Evolutionary conservation across 2,329 filamentous ascomycete species (phyloP), one percentile per base, ranked within the genome.

Genomic region (Monosporascus sp.): DNA sequence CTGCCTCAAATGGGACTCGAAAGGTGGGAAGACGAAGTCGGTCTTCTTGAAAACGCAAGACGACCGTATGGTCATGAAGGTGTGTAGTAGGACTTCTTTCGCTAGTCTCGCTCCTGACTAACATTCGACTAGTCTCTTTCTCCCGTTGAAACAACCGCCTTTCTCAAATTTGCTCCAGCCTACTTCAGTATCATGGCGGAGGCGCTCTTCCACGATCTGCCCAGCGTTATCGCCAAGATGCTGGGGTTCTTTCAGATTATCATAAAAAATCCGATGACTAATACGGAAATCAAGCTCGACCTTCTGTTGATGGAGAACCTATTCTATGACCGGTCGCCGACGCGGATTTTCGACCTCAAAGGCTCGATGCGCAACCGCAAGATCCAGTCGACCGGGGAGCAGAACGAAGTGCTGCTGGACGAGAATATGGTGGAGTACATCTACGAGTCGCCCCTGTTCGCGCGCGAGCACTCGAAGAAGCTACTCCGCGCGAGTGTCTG

Each of bases 371-470:
- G 94, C 47, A 99, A 99, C 72, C 90, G 94, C 64, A 97, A 96
- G 68, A 96, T 97, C 46, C 87, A 97, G 66, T 90, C 88, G 27
- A 99, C 94, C 0, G 95, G 94, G 50, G 90, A 97, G 71, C 89
- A 93, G 59, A 94, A 97, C 61, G 94, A 99, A 71, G 94, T 99
- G 3, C 81, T 99, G 3, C 80, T 99, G 1, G 94, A 99, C 65
- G 95, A 99, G 67, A 99, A 99, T 71, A 94, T 99, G 81, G 94
- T 99, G 9, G 95, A 99, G 69, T 97, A 96, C 68, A 97, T 99
- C 58, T 99, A 96, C 64, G 94, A 99, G 68, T 95, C 90, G 2
- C 95, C 94, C 0, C 80, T 99, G 17, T 99, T 99, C 69, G 88
- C 93, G 9, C 85, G 95, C 47, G 94, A 99, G 69, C 93, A 99